Evolutionary conservation across 2,329 filamentous ascomycete genomes (phyloP), one percentile per base, ranked within the genome.

Genomic region (Pseudogymnoascus sp.): DNA sequence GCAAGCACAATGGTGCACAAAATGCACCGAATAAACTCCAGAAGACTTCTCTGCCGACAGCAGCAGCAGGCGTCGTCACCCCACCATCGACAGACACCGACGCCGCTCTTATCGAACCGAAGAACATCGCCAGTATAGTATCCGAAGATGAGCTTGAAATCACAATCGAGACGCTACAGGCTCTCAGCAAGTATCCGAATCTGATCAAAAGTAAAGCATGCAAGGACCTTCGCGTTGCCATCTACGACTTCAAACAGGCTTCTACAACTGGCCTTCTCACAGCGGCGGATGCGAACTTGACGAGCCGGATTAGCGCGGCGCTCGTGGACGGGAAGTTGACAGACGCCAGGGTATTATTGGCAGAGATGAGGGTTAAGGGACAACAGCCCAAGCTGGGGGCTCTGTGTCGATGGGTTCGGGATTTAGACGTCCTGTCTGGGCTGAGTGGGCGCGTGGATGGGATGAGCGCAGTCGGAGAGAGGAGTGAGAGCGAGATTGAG

Each of bases 361-460:
- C 86, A 0, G 87, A 90, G 75, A 90, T 90, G 87, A 80, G 82
- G 31, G 84, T 90, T 16, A 78, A 86, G n/a, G 77, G 79, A 2
- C 81, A 89, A 66, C 80, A 83, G 16, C 87, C 87, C 0, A 88
- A 88, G 68, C 75, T 90, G 0, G 87, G 87, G 18, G 86, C 87
- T 1, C 74, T 90, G 6, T 89, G 86, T 72, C 83, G 87, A 64
- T 90, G 87, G 87, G 87, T 90, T 4, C 81, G 87, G 64, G 86
- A 89, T 70, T 76, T 90, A 26, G 87, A 90, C 69, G 83, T 89
- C 23, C 83, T 89, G 60, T 87, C 84, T 67, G 86, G 86, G 1
- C 75, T 89, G 6, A 84, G 84, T 3, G 34, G 59, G 14, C 77
- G 82, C 62, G 76, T 82, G 0, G 77, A 77, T 1, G 78, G 78